Evolutionary conservation across 208 protist genomes (phyloP), one percentile per base, ranked within the genome.

Genomic region (Vickermania spadyakhi): DNA sequence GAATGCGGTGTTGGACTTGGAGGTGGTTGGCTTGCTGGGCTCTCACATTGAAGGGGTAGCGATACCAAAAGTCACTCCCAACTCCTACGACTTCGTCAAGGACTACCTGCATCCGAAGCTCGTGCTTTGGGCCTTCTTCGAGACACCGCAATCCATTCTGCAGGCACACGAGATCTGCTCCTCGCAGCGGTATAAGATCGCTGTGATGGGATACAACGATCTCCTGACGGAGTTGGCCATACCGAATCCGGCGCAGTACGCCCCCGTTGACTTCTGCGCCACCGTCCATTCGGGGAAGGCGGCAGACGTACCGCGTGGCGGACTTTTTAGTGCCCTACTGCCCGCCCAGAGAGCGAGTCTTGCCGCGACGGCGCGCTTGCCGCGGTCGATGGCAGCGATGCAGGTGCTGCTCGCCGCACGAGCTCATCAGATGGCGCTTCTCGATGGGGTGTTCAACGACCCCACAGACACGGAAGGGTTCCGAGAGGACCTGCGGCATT

Each of bases 111-210:
- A 91, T 68, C 89, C 89, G 5, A 66, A 66, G 23, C 89, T 93
- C 62, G 62, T 63, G 31, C 69, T 95, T 18, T 95, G 89, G 89
- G 84, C 80, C 41, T 81, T 87, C 56, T 92, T 92, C 61, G 83
- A 92, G 49, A 75, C 81, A 0, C 82, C 89, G 0, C 59, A 64
- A 28, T 91, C 89, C 14, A 62, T 95, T 25, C 51, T 84, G 11
- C 62, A 91, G 60, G 89, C 89, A 0, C 59, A 60, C 0, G 58
- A 64, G 18, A 83, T 95, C n/a, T 95, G 84, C 58, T 22, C 50
- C 27, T 72, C 81, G 62, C 62, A 72, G 42, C 60, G 74, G 26
- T 95, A 95, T 58, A 56, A 58, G 30, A 83, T 73, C 49, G 88
- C 82, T 2, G 80, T 95, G 56, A 81, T 92, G 70, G 81, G 73